A percentile compares a stretch with the other conserved stretches of the same genome.
Evolutionary conservation across 352 stramenopile genomes (phyloP).

Genomic region (Pythium folliculosum): DNA sequence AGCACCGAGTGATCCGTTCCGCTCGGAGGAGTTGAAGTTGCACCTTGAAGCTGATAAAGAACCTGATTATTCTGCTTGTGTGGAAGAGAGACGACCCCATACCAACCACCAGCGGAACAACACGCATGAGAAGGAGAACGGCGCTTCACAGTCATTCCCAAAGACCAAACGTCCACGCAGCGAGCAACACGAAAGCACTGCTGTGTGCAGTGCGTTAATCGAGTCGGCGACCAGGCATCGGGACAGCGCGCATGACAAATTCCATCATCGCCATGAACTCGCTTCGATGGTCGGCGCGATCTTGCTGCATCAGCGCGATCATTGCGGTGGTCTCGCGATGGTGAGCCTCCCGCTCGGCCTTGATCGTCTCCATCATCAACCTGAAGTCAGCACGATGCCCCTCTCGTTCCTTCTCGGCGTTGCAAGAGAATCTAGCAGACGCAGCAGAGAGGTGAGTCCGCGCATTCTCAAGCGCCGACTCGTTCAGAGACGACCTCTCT

Average conservation of each 20-base stretch:
- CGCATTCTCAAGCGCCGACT: not conserved
- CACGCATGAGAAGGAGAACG: too few relatives aligned
- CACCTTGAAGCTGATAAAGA: not conserved
- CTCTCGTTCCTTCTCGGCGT: not conserved
- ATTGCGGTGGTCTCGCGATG: not conserved
- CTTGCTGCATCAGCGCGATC: slow-evolving; percentile 2
- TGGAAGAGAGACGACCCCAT: too few relatives aligned
- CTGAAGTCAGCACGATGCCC: not conserved
- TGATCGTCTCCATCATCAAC: slow-evolving; percentile 3
- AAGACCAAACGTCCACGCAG: too few relatives aligned
- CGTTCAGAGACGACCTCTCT: not conserved
- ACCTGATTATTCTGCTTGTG: not conserved
- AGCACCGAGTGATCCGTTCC: too few relatives aligned
- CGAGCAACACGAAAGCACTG: too few relatives aligned
- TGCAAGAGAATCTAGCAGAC: not conserved
- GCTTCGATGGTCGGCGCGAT: not conserved
- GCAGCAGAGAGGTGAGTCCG: not conserved
- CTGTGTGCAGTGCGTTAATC: too few relatives aligned
- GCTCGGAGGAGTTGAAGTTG: not conserved
- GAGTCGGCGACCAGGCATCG: not conserved
- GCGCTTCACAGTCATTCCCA: too few relatives aligned
- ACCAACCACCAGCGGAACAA: too few relatives aligned
- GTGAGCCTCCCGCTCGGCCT: not conserved
- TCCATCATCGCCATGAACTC: slow-evolving; percentile 6
- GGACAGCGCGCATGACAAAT: not conserved